A percentile compares a stretch with the other conserved stretches of the same genome.
These are phyloP conservation scores for Lachancea quebecensis DNA, from an alignment of 805 yeast genomes.

Conservation along the genomic window DNA sequence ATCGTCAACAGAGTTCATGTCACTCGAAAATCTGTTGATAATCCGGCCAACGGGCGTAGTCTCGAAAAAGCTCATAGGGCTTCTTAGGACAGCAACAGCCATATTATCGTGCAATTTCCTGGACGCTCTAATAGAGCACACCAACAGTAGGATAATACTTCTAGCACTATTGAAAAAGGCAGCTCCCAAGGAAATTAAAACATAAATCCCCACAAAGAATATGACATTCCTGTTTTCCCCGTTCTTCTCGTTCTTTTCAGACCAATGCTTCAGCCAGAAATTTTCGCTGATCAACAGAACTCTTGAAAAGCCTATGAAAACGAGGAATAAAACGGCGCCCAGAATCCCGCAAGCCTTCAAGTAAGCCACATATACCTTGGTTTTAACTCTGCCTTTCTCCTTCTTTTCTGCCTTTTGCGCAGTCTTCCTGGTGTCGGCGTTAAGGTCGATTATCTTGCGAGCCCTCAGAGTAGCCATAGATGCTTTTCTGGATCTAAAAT, in stretches of 20 bases:
- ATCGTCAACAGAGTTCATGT: conserved; percentile 50
- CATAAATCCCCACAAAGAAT: conserved; percentile 47
- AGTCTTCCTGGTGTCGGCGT: conserved; percentile 31
- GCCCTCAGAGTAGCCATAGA: conserved; percentile 55
- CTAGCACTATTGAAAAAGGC: conserved; percentile 42
- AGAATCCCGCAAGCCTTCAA: conserved; percentile 50
- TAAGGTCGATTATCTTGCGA: conserved; percentile 27
- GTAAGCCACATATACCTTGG: conserved; percentile 47
- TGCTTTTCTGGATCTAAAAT: conserved; percentile 42
- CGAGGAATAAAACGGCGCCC: conserved; percentile 41
- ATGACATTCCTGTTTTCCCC: conserved; percentile 40
- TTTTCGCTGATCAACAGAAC: conserved; percentile 39
- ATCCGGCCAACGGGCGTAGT: conserved; percentile 64
- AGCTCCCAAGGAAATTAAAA: conserved; percentile 46
- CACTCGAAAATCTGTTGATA: conserved; percentile 58
- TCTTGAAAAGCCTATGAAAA: conserved; percentile 32
- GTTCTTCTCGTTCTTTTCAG: conserved; percentile 41
- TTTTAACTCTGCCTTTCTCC: conserved; percentile 54
- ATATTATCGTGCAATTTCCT: conserved; percentile 47
- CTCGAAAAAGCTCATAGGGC: conserved; percentile 65
- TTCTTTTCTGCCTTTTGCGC: conserved; percentile 45
- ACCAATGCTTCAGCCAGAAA: conserved; percentile 66
- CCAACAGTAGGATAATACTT: conserved; percentile 43
- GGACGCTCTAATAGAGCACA: conserved; percentile 52
- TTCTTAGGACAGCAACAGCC: conserved; percentile 45